Conservation (phyloP, 78 protist species). For the Pigoraptor vietnamica region DNA sequence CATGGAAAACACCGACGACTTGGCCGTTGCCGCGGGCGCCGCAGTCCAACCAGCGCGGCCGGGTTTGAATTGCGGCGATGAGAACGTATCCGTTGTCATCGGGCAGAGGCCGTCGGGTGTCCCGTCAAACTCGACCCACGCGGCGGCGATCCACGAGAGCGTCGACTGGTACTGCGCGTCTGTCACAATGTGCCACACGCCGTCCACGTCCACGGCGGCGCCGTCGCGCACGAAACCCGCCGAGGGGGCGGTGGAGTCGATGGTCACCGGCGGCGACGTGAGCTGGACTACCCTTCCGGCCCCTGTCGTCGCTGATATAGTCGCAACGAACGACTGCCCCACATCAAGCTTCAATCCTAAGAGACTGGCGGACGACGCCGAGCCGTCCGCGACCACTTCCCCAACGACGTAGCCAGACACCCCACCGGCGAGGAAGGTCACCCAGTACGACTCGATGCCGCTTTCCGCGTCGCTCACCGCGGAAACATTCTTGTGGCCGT, state of each 20-base stretch:
- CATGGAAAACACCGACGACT: not conserved
- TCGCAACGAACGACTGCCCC: not conserved
- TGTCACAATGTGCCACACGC: not conserved
- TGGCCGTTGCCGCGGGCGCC: not conserved
- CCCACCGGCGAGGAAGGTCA: too few relatives aligned
- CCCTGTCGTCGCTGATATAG: not conserved
- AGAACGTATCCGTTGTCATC: not conserved
- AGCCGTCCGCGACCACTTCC: not conserved
- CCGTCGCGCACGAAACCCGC: not conserved
- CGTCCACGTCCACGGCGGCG: not conserved
- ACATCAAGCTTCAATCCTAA: not conserved
- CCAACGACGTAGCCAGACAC: not conserved
- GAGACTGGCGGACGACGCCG: not conserved
- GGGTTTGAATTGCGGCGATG: not conserved
- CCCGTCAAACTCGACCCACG: not conserved
- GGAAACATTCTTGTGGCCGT: not conserved
- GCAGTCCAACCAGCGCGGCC: not conserved
- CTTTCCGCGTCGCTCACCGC: not conserved
- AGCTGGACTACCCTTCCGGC: not conserved
- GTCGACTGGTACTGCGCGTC: not conserved
- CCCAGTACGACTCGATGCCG: not conserved
- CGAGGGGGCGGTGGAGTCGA: not conserved
- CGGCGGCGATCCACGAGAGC: not conserved
- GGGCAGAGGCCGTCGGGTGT: not conserved
- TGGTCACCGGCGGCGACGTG: not conserved